A percentile compares a stretch with the other conserved stretches of the same genome.
These are phyloP conservation scores for Earliella scabrosa DNA, from an alignment of 1,284 basidiomycete genomes.

Conservation along the genomic window DNA sequence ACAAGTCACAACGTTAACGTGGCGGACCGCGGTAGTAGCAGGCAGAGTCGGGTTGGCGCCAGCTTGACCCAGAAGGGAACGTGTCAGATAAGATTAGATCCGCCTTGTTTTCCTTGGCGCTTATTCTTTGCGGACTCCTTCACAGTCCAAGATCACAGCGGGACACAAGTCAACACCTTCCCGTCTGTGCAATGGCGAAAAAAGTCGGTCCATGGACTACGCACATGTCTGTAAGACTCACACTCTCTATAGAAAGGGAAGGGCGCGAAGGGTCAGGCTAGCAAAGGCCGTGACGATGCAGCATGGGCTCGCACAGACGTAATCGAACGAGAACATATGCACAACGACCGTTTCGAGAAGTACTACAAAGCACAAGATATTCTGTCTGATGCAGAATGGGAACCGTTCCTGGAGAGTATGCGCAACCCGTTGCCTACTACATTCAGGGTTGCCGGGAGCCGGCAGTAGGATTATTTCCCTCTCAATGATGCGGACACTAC, in stretches of 20 bases:
- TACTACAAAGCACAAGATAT: constrained; percentile 85
- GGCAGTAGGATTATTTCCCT: no score
- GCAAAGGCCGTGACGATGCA: constrained; percentile 16
- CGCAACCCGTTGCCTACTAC: constrained; percentile 88
- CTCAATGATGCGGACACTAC: no score
- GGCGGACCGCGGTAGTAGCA: neutral
- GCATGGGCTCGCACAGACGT: constrained; percentile 33
- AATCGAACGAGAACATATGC: constrained; percentile 65
- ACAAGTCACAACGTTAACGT: no score
- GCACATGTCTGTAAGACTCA: no score
- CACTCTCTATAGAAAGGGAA: constrained; percentile 25
- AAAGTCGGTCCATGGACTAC: constrained; percentile 13
- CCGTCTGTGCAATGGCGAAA: constrained; percentile 8
- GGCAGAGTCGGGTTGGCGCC: no score
- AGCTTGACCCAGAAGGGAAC: no score
- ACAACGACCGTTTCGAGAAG: constrained; percentile 71
- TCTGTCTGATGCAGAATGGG: constrained; percentile 80
- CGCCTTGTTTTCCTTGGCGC: neutral
- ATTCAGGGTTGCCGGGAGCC: constrained; percentile 89
- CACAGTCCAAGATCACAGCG: no score
- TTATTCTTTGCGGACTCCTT: no score
- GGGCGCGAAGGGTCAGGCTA: constrained; percentile 12
- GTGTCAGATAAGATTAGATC: neutral
- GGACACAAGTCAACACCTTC: no score
- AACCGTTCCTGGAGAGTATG: constrained; percentile 70